phyloP scores from a whole-genome alignment of 305 asterid genomes.

The Solanum chacoense region DNA sequence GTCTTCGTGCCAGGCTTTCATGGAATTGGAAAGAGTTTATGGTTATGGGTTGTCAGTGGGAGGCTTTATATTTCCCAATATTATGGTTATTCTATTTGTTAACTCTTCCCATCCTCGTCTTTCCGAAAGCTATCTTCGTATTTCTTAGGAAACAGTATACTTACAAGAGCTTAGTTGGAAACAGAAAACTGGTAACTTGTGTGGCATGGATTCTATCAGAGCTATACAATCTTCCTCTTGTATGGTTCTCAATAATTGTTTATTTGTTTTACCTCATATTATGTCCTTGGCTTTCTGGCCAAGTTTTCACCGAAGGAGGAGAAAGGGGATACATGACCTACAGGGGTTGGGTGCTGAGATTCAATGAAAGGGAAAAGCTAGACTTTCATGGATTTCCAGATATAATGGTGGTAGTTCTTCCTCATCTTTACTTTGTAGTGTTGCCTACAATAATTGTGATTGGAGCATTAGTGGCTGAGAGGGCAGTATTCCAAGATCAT shows the following conservation, averaged over 20 bases:
- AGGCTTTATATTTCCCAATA: conserved; percentile 55
- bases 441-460: conserved; percentile 44
- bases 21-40: conserved; percentile 81
- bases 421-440: conserved; percentile 61
- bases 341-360: conserved; percentile 64
- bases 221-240: conserved; percentile 32
- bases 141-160: conserved; percentile 39
- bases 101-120: conserved; percentile 34
- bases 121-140: conserved; percentile 44
- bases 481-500: conserved; percentile 43
- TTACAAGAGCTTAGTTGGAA: conserved; percentile 31
- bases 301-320: conserved; percentile 35
- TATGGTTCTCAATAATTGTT: conserved; percentile 34
- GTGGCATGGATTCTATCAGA: conserved; percentile 50
- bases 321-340: conserved; percentile 77
- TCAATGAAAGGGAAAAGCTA: conserved; percentile 14
- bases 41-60: conserved; percentile 98
- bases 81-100: conserved; percentile 43
- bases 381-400: conserved; percentile 79
- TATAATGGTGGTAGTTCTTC: conserved; percentile 79
- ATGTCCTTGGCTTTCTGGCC: conserved; percentile 89
- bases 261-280: conserved; percentile 70
- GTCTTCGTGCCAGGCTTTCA: conserved; percentile 38
- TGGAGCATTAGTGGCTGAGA: conserved; percentile 52
- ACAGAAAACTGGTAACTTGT: conserved; percentile 32